Conservation (phyloP, 129 eudicot genomes). For the Daucus carota region DH1_v3.0 NC_030382.2:46326501-46327000, state of each 20-base stretch:
- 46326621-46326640: constrained; percentile 96
- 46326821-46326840: constrained; percentile 17
- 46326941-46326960: constrained; percentile 65
- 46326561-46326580: no score
- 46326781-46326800: constrained; percentile 82
- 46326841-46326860: not conserved
- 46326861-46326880: not conserved
- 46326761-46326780: constrained; percentile 69
- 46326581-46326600: constrained; percentile 53
- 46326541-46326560: not conserved
- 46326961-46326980: constrained; percentile 85
- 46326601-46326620: constrained; percentile 74
- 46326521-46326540: not conserved
- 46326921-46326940: not conserved
- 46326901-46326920: not conserved
- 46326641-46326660: constrained; percentile 59
- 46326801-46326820: constrained; percentile 64
- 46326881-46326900: not conserved
- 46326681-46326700: constrained; percentile 75
- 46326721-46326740: constrained; percentile 68
- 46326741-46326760: constrained; percentile 89
- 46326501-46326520: not conserved
- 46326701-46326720: constrained; percentile 71
- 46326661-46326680: constrained; percentile 96
- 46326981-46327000: constrained; percentile 65